Conservation (phyloP, 805 yeast species). For the Metschnikowia lochheadii region DNA sequence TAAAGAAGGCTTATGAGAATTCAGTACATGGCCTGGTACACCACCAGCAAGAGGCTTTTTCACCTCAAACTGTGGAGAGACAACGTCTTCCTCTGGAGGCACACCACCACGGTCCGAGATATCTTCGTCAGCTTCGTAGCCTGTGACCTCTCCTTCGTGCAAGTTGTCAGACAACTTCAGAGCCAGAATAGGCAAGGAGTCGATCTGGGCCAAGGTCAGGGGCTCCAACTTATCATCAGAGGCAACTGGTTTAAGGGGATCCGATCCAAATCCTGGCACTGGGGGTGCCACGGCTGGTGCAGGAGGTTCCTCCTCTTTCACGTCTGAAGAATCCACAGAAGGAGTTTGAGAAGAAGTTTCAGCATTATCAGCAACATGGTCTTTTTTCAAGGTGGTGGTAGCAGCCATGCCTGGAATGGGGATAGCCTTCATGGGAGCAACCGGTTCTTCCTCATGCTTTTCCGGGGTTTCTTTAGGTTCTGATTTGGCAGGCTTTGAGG, state of each 20-base stretch:
- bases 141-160: constrained; percentile 40
- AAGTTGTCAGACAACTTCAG: neutral
- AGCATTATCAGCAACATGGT: neutral
- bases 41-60: neutral
- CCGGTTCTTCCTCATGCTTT: neutral
- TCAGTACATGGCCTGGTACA: neutral
- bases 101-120: constrained; percentile 26
- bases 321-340: neutral
- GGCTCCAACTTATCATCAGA: neutral
- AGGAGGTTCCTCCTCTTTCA: neutral
- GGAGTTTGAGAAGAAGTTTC: neutral
- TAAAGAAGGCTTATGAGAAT: neutral
- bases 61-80: neutral
- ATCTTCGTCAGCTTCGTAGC: constrained; percentile 69
- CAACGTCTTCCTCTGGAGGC: neutral
- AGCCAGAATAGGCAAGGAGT: neutral
- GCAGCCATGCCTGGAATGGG: constrained; percentile 13
- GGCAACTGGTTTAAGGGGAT: neutral
- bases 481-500: constrained; percentile 10
- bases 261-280: neutral
- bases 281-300: neutral
- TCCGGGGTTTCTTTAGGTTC: constrained; percentile 10
- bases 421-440: constrained; percentile 5
- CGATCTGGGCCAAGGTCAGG: neutral
- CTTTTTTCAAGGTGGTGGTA: neutral